A percentile compares a stretch with the other conserved stretches of the same genome.
These are phyloP conservation scores for Oenanthe sinensis DNA, from an alignment of 129 eudicot species.

Conservation along the genomic window DNA sequence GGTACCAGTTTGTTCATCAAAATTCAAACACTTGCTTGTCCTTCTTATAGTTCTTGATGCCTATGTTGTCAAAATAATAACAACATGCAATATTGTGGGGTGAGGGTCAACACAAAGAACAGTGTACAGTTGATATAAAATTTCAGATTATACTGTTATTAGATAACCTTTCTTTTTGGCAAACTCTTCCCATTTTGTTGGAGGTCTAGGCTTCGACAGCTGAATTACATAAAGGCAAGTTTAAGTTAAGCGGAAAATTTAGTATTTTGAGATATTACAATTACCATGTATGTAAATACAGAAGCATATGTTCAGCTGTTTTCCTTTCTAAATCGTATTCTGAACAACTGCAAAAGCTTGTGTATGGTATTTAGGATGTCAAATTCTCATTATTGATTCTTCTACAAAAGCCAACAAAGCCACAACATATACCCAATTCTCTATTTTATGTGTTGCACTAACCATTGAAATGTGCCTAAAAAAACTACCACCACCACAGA, in stretches of 20 bases:
- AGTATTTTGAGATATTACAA: background rate
- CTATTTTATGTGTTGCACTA: background rate
- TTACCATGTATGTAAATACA: background rate
- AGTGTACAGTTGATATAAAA: background rate
- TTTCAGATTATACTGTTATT: constrained; percentile 5
- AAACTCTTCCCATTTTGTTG: constrained; percentile 89
- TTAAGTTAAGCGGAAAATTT: background rate
- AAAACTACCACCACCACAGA: background rate
- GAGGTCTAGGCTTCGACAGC: constrained; percentile 92
- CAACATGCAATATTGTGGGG: background rate
- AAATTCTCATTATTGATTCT: background rate
- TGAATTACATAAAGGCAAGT: constrained; percentile 20
- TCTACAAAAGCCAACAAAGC: background rate
- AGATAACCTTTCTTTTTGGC: constrained; percentile 81
- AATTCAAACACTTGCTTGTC: constrained; percentile 71
- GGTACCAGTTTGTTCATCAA: constrained; percentile 70
- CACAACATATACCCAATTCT: background rate
- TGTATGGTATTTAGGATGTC: background rate
- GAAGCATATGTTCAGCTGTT: background rate
- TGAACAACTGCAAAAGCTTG: background rate
- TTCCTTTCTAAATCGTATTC: background rate
- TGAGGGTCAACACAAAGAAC: background rate
- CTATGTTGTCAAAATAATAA: constrained; percentile 25
- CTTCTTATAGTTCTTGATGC: constrained; percentile 66
- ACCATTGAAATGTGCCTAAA: background rate